phyloP scores from a whole-genome alignment of 2,329 filamentous ascomycete species.

The Diplodia mutila region DNA sequence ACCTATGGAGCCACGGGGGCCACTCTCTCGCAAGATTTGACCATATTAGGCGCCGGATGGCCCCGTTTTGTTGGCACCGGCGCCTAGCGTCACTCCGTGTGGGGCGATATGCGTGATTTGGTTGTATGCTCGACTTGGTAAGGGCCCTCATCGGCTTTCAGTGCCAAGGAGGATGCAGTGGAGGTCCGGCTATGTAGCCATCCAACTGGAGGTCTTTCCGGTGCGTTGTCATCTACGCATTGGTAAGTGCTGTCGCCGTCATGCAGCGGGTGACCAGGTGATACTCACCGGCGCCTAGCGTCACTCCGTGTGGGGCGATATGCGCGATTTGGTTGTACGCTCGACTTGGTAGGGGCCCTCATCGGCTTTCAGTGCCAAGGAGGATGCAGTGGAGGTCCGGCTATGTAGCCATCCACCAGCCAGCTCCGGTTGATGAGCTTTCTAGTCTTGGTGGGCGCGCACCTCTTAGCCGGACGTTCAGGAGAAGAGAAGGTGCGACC shows the following conservation, averaged over 20 bases:
- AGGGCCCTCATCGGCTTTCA: neutral
- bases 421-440: too few relatives aligned
- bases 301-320: neutral
- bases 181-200: neutral
- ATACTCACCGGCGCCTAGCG: neutral
- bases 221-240: neutral
- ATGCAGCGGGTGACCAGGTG: neutral
- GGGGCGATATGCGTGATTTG: neutral
- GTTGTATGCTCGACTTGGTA: neutral
- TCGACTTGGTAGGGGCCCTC: neutral
- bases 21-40: neutral
- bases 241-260: neutral
- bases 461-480: too few relatives aligned
- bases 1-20: neutral
- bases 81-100: neutral
- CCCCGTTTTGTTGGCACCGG: neutral
- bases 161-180: neutral
- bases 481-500: too few relatives aligned
- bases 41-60: neutral
- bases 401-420: neutral
- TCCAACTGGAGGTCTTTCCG: neutral
- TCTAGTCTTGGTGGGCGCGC: too few relatives aligned
- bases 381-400: neutral
- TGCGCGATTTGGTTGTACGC: neutral
- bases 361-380: neutral